Evolutionary conservation across 164 flowering plant species (phyloP).

Genomic region (Pachysandra terminalis): DNA sequence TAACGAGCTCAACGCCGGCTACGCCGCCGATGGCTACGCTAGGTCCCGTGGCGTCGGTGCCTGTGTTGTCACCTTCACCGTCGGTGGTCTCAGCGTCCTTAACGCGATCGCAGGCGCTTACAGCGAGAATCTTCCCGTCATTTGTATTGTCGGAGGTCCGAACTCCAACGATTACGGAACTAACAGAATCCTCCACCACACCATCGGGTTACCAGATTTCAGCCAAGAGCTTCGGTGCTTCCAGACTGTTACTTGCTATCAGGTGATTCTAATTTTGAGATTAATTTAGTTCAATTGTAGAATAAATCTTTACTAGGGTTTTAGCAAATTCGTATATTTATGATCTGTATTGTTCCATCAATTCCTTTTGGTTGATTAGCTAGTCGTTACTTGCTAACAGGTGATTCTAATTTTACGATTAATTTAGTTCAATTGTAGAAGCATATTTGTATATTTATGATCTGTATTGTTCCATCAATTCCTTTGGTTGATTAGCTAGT

Average conservation of each 20-base stretch:
- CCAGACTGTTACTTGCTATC: slow-evolving; percentile 79
- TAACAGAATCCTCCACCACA: slow-evolving; percentile 78
- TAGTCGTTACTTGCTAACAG: slow-evolving; percentile 27
- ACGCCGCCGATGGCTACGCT: slow-evolving; percentile 94
- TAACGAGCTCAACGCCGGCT: slow-evolving; percentile 96
- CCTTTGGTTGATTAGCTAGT: no score
- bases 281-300: background rate
- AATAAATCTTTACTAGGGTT: background rate
- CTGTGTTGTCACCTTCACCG: slow-evolving; percentile 94
- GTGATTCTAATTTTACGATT: slow-evolving; percentile 17
- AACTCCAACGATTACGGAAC: slow-evolving; percentile 89
- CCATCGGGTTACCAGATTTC: slow-evolving; percentile 83
- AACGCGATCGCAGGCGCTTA: slow-evolving; percentile 97
- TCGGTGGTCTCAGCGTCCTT: slow-evolving; percentile 80
- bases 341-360: background rate
- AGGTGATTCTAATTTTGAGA: slow-evolving; percentile 30
- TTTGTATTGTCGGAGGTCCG: slow-evolving; percentile 88
- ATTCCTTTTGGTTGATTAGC: no score
- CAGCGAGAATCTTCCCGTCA: slow-evolving; percentile 77
- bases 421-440: background rate
- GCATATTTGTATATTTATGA: background rate
- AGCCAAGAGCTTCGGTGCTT: slow-evolving; percentile 77
- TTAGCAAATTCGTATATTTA: background rate
- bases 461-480: background rate
- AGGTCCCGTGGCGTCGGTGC: slow-evolving; percentile 83